Percentiles rank a stretch among this genome's conserved stretches.
Evolutionary conservation across 1,139 yeast genomes (phyloP).

Genomic region (Taphrina pruni): DNA sequence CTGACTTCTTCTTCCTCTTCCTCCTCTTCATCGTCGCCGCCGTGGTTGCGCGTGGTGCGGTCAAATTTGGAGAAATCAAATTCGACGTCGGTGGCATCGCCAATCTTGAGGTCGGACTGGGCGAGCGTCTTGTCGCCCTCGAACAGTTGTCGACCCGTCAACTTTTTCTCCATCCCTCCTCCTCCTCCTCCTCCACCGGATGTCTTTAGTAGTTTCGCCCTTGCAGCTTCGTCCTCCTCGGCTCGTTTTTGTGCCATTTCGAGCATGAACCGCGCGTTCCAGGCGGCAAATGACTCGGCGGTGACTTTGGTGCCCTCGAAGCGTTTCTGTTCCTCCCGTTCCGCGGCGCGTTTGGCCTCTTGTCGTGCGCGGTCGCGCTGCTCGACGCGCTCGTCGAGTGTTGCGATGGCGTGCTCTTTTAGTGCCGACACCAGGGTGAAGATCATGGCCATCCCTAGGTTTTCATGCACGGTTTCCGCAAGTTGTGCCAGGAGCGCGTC

Average conservation of each 20-base stretch:
- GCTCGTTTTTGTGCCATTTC: slow-evolving; percentile 54
- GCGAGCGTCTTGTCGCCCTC: slow-evolving; percentile 63
- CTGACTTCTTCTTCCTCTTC: slow-evolving; percentile 37
- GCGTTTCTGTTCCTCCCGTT: slow-evolving; percentile 62
- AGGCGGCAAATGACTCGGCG: slow-evolving; percentile 65
- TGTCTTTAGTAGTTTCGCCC: slow-evolving; percentile 58
- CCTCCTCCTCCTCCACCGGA: slow-evolving; percentile 43
- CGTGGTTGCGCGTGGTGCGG: slow-evolving; percentile 4
- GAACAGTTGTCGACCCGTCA: slow-evolving; percentile 85
- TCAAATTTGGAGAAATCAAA: slow-evolving; percentile 39
- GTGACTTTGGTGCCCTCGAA: slow-evolving; percentile 80
- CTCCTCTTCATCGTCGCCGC: slow-evolving; percentile 36
- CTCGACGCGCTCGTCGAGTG: slow-evolving; percentile 64
- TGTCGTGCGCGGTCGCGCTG: slow-evolving; percentile 57
- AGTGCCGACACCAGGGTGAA: slow-evolving; percentile 75
- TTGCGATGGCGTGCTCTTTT: slow-evolving; percentile 76
- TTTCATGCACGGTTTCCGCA: slow-evolving; percentile 69
- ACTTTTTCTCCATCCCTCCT: slow-evolving; percentile 63
- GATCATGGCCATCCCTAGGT: slow-evolving; percentile 82
- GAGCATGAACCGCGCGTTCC: slow-evolving; percentile 70
- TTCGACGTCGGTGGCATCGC: slow-evolving; percentile 39
- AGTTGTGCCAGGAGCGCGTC: slow-evolving; percentile 56
- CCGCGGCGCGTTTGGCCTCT: slow-evolving; percentile 64
- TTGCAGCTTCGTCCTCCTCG: slow-evolving; percentile 49
- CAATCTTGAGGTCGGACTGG: slow-evolving; percentile 32